Evolutionary conservation across 345 rosid genomes (phyloP), one percentile per base, ranked within the genome.

Genomic region (Eucalyptus curtisii): DNA sequence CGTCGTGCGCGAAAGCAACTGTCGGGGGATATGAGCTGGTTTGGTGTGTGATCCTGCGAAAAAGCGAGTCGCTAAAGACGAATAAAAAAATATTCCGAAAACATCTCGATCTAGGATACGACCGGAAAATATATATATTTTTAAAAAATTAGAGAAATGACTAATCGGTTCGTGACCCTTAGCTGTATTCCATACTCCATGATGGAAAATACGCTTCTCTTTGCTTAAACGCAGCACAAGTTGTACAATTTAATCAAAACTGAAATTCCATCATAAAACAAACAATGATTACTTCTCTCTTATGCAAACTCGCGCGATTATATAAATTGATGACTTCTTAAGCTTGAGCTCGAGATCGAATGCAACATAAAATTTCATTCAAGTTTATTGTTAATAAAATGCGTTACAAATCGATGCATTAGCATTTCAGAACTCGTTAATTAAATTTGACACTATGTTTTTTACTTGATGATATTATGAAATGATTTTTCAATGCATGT

Each of bases 261-360:
- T n/a, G 79, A 66, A 31, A 66, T 55, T 0, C 0, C 5, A 8
- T 2, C 25, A 52, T 52, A 52, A 52, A 52, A 52, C 0, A 52
- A 0, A 20, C 2, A 8, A 52, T 52, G 10, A 20, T 20, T 1
- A 52, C 5, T 19, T 2, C 0, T 61, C 4, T 61, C 31, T 12
- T 1, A 1, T 15, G 40, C 10, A 64, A 64, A n/a, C 3, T 2
- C 4, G 5, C 10, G 1, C 2, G 37, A n/a, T 64, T 64, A n/a
- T n/a, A 2, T 64, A 4, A n/a, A 59, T 59, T 27, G 0, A 59
- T 12, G 31, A 12, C 66, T 12, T 2, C 4, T 25, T 14, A 5
- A 27, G 66, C 31, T 59, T 3, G 4, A 59, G 15, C 68, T 59
- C 2, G 4, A 59, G 15, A 59, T 11, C 2, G 4, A 12, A 27